phyloP scores from a whole-genome alignment of 352 stramenopile species.

The Peronospora belbahrii region DNA sequence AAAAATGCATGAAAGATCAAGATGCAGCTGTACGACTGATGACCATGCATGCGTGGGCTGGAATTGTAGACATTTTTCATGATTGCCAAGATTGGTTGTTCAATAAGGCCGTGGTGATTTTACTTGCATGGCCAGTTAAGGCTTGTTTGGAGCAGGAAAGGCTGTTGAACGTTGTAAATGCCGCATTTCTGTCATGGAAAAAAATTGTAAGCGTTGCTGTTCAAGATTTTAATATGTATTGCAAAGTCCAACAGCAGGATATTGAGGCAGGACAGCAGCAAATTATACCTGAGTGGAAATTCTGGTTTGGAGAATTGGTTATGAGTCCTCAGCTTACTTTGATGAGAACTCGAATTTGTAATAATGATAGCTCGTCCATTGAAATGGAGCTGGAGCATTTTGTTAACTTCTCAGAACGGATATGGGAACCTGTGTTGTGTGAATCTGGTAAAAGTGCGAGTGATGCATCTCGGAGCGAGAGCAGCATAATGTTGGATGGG shows the following conservation, averaged over 20 bases:
- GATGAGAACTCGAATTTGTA: slow-evolving; percentile 5
- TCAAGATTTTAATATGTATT: slow-evolving; percentile 47
- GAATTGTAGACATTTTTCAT: slow-evolving; percentile 44
- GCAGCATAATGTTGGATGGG: slow-evolving; percentile 9
- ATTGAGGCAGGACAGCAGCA: slow-evolving; percentile 21
- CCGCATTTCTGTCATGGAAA: slow-evolving; percentile 40
- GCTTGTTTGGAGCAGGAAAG: slow-evolving; percentile 41
- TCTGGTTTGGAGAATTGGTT: slow-evolving; percentile 47
- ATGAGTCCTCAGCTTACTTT: slow-evolving; percentile 23
- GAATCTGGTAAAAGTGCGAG: slow-evolving; percentile 2
- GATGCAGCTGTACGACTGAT: slow-evolving; percentile 42
- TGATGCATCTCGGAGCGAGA: slow-evolving; percentile 5
- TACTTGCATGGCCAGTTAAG: slow-evolving; percentile 42
- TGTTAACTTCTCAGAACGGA: slow-evolving; percentile 14
- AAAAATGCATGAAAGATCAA: slow-evolving; percentile 40
- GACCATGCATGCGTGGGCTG: slow-evolving; percentile 41
- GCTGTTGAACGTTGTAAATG: slow-evolving; percentile 41
- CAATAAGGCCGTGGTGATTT: slow-evolving; percentile 40
- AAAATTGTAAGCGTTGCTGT: slow-evolving; percentile 35
- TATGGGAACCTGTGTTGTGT: slow-evolving; percentile 10
- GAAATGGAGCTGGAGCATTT: slow-evolving; percentile 25
- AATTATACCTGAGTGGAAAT: slow-evolving; percentile 42
- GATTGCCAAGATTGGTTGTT: slow-evolving; percentile 46
- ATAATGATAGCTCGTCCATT: background rate
- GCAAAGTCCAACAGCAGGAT: slow-evolving; percentile 5